phyloP scores from a whole-genome alignment of 1,284 basidiomycete species.

The Tylopilus sp. region DNA sequence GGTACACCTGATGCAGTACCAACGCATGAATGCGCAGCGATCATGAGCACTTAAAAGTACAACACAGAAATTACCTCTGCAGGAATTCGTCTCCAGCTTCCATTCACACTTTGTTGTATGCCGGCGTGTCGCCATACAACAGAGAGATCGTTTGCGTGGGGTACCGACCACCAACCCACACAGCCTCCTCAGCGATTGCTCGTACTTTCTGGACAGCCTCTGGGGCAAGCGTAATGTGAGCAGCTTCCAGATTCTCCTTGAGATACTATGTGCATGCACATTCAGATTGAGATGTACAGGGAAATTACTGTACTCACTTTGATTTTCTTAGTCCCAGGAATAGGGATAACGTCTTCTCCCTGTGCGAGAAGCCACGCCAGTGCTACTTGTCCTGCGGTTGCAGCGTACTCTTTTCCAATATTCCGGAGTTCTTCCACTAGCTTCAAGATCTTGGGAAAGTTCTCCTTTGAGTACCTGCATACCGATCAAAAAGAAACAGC shows the following conservation, averaged over 20 bases:
- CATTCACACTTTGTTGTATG: background rate
- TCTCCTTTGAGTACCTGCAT: constrained; percentile 15
- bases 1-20: background rate
- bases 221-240: constrained; percentile 28
- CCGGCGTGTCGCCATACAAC: constrained; percentile 20
- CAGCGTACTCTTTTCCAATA: constrained; percentile 32
- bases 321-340: constrained; percentile 30
- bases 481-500: background rate
- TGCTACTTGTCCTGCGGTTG: constrained; percentile 42
- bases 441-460: constrained; percentile 37
- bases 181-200: background rate
- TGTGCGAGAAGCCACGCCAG: constrained; percentile 46
- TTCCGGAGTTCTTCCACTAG: constrained; percentile 34
- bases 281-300: background rate
- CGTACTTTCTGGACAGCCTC: constrained; percentile 36
- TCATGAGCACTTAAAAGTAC: too few relatives aligned
- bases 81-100: too few relatives aligned
- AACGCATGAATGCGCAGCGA: too few relatives aligned
- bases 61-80: background rate
- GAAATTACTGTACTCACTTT: constrained; percentile 16
- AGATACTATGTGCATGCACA: constrained; percentile 30
- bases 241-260: constrained; percentile 38
- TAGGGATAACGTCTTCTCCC: constrained; percentile 36
- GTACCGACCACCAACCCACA: constrained; percentile 23
- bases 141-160: background rate